Percentiles rank a stretch among this genome's conserved stretches.
Evolutionary conservation across 2,329 filamentous ascomycete genomes (phyloP).

Genomic region (Didymella glomerata): DNA sequence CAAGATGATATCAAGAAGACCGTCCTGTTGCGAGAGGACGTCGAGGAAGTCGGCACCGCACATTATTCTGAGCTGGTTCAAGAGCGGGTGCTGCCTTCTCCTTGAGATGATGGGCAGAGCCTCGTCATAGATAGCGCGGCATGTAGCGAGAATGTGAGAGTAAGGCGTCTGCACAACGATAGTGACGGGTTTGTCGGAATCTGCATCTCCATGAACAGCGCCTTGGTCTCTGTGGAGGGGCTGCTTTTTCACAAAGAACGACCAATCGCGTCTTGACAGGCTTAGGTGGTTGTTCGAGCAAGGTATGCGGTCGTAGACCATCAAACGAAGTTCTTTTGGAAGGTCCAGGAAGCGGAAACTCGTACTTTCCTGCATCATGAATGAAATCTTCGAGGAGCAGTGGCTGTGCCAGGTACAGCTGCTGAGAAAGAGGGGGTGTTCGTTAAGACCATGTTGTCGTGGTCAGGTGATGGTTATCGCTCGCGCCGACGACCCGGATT

Average conservation of each 20-base stretch:
- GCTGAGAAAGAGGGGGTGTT: conserved; percentile 12
- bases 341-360: conserved; percentile 20
- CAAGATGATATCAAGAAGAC: conserved; percentile 14
- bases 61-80: conserved; percentile 7
- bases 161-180: conserved; percentile 11
- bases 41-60: conserved; percentile 18
- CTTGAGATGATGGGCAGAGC: conserved; percentile 10
- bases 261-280: conserved; percentile 18
- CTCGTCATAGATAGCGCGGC: conserved; percentile 14
- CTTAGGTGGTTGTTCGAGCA: conserved; percentile 12
- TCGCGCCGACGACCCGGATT: conserved; percentile 14
- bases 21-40: conserved; percentile 15
- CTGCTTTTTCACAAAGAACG: conserved; percentile 17
- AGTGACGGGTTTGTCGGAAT: conserved; percentile 7
- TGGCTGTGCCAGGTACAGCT: background rate
- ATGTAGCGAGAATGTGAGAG: conserved; percentile 12
- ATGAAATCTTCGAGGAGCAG: background rate
- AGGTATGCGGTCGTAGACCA: conserved; percentile 24
- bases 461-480: conserved; percentile 15
- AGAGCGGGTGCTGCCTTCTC: conserved; percentile 1
- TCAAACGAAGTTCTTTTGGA: conserved; percentile 23
- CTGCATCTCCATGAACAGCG: conserved; percentile 13
- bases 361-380: background rate
- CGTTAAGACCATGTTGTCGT: conserved; percentile 6
- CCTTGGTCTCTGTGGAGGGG: conserved; percentile 14